Percentiles rank a stretch among this genome's conserved stretches.
These are phyloP conservation scores for Apocynum venetum DNA, from an alignment of 257 asterid species.

Conservation along the genomic window DNA sequence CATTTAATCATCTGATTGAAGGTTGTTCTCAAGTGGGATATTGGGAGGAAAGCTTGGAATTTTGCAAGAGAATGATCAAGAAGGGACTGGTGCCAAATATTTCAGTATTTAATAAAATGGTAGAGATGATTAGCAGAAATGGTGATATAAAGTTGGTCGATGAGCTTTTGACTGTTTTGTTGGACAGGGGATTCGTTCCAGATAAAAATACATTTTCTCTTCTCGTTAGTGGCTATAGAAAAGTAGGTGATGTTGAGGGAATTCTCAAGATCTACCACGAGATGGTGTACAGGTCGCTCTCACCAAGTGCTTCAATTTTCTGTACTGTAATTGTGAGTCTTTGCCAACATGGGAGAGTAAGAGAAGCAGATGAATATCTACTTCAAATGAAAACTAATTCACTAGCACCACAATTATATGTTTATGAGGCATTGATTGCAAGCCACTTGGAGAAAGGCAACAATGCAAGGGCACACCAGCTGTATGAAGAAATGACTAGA, in stretches of 20 bases:
- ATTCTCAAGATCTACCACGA: constrained; percentile 56
- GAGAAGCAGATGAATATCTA: constrained; percentile 49
- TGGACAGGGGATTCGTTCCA: constrained; percentile 59
- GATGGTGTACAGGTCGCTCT: constrained; percentile 58
- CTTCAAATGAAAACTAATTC: constrained; percentile 36
- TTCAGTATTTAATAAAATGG: constrained; percentile 43
- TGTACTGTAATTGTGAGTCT: constrained; percentile 36
- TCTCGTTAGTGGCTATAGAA: constrained; percentile 59
- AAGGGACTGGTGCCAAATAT: constrained; percentile 47
- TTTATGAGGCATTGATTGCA: constrained; percentile 32
- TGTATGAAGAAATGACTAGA: constrained; percentile 34
- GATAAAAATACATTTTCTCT: constrained; percentile 45
- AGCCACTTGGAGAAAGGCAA: constrained; percentile 36
- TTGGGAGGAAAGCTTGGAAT: constrained; percentile 48
- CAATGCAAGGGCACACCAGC: constrained; percentile 32
- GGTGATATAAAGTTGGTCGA: constrained; percentile 53
- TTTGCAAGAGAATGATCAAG: constrained; percentile 49
- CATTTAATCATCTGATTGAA: constrained; percentile 45
- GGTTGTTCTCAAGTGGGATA: constrained; percentile 50
- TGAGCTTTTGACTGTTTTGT: constrained; percentile 49
- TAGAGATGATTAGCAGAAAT: constrained; percentile 44
- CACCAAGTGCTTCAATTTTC: constrained; percentile 36
- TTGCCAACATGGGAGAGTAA: constrained; percentile 47
- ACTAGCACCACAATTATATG: constrained; percentile 27
- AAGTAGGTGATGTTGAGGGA: constrained; percentile 39